A percentile compares a stretch with the other conserved stretches of the same genome.
These are phyloP conservation scores for Ogataea populi-albae DNA, from an alignment of 805 yeast genomes.

Conservation along the genomic window DNA sequence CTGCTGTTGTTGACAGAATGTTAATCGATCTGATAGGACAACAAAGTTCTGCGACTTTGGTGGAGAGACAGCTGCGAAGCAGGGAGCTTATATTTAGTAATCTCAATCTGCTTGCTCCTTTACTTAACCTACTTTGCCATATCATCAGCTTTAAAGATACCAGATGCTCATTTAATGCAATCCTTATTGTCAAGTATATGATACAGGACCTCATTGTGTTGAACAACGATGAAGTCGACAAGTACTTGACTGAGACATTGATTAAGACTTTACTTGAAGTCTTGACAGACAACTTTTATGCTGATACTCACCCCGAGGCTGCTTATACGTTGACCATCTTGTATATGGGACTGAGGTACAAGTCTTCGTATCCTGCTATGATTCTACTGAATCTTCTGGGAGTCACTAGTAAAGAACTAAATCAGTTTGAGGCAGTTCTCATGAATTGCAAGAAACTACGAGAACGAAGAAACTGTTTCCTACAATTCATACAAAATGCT, in stretches of 20 bases:
- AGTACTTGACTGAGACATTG: constrained; percentile 59
- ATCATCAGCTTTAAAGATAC: constrained; percentile 82
- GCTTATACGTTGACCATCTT: constrained; percentile 83
- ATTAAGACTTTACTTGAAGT: constrained; percentile 68
- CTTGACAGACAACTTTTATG: constrained; percentile 69
- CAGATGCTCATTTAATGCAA: constrained; percentile 88
- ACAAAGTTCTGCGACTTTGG: constrained; percentile 44
- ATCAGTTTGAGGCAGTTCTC: constrained; percentile 60
- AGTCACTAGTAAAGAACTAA: constrained; percentile 54
- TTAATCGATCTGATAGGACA: constrained; percentile 88
- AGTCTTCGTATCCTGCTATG: constrained; percentile 66
- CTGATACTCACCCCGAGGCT: constrained; percentile 87
- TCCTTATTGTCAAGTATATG: constrained; percentile 72
- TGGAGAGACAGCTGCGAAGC: constrained; percentile 62
- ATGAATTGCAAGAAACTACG: constrained; percentile 64
- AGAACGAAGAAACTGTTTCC: constrained; percentile 76
- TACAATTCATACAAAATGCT: constrained; percentile 64
- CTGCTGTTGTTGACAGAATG: constrained; percentile 85
- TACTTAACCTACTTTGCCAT: constrained; percentile 70
- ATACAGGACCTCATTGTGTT: constrained; percentile 65
- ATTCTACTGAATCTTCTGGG: constrained; percentile 51
- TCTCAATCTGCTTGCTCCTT: constrained; percentile 69
- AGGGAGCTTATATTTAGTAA: constrained; percentile 64
- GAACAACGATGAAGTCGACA: constrained; percentile 69
- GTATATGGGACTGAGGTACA: constrained; percentile 68